Conservation (phyloP, 305 asterid species). For the Solanum hybrid region DNA sequence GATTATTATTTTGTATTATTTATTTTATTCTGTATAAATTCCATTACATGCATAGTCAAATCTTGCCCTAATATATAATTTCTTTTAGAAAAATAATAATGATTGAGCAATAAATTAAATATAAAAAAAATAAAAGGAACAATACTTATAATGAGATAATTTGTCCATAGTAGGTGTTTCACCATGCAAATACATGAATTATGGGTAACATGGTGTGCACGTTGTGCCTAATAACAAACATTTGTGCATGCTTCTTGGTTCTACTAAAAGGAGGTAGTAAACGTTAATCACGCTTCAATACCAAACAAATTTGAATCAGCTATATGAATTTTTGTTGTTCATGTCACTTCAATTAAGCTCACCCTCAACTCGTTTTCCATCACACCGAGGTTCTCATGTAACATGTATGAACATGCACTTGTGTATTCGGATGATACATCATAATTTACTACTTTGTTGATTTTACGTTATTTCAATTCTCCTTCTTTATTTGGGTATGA, state of each 20-base stretch:
- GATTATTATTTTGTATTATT: background rate
- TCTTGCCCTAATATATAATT: background rate
- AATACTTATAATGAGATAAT: background rate
- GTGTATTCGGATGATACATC: background rate
- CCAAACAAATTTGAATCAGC: background rate
- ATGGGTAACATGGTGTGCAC: background rate
- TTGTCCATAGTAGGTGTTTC: background rate
- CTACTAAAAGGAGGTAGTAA: too few relatives aligned
- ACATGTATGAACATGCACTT: background rate
- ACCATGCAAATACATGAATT: conserved; percentile 2
- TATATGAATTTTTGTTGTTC: background rate
- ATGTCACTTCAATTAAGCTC: background rate
- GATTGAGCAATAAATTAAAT: background rate
- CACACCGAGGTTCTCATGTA: background rate
- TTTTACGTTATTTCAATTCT: background rate
- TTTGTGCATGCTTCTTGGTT: background rate
- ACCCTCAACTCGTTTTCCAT: background rate
- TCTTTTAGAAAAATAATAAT: background rate
- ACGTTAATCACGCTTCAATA: background rate
- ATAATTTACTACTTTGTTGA: background rate
- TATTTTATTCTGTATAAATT: background rate
- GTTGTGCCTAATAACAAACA: background rate
- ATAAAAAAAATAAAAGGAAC: background rate
- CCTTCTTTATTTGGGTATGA: background rate
- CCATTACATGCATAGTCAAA: background rate